phyloP scores from a whole-genome alignment of 331 rosid genomes.

The Arachis monticola region DNA sequence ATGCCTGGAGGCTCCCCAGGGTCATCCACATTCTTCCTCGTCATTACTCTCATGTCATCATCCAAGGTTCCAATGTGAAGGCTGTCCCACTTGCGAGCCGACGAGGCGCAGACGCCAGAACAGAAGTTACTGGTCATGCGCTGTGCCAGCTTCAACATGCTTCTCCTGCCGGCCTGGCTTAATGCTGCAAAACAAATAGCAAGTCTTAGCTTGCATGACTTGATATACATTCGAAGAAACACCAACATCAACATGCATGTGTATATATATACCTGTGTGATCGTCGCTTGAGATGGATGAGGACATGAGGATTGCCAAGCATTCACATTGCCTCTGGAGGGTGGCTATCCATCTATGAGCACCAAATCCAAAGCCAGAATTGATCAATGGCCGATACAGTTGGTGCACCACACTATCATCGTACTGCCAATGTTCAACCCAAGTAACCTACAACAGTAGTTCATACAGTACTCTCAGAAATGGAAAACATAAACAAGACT shows the following conservation, averaged over 20 bases:
- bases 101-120: constrained; percentile 74
- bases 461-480: too few species aligned
- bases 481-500: too few species aligned
- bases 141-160: constrained; percentile 86
- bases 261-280: constrained; percentile 53
- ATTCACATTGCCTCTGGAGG: constrained; percentile 87
- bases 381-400: constrained; percentile 63
- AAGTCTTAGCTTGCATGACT: neutral
- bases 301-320: constrained; percentile 71
- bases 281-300: constrained; percentile 63
- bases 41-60: constrained; percentile 84
- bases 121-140: constrained; percentile 87
- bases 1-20: constrained; percentile 93
- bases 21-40: constrained; percentile 67
- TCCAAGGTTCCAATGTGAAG: constrained; percentile 59
- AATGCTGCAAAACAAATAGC: constrained; percentile 44
- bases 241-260: neutral
- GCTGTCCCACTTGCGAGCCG: constrained; percentile 75
- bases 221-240: constrained; percentile 13
- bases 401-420: constrained; percentile 74
- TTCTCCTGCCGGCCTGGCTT: constrained; percentile 60
- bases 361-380: constrained; percentile 77
- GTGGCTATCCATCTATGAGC: constrained; percentile 89
- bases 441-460: constrained; percentile 70
- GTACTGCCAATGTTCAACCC: constrained; percentile 89